Base-by-base conservation (phyloP, 2,329 filamentous ascomycete species). In the Fusarium sp. region DNA sequence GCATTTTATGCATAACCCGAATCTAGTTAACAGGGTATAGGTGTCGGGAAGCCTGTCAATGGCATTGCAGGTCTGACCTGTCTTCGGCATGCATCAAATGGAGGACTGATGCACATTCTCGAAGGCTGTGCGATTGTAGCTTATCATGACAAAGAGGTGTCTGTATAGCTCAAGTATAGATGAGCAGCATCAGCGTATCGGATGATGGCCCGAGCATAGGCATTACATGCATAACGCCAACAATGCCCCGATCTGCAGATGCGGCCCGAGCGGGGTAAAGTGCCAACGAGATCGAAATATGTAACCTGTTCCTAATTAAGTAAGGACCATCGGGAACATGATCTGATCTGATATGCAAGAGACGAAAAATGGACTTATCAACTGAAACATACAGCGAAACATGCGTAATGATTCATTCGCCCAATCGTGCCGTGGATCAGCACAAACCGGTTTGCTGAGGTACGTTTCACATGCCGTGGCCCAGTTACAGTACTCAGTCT, bases 301-400 rank as follows among this genome's bases (percentile, higher is more conserved):
- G 56, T 4, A 50, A 5, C 18, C 33, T 8, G 5, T 29, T n/a
- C 56, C 20, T 8, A 35, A 59, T 50, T 12, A 2, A 59, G 56
- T 0, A 50, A 59, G 0, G n/a, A 17, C 6, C 14, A 4, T 33
- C 46, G 15, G 17, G 7, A 36, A 0, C 0, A 31, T 38, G 25
- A 55, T 54, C 11, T 55, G 38, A 55, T 55, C 27, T 33, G 11
- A 44, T 25, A 42, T 44, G 38, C 38, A 55, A 17, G 8, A 36
- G 18, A 38, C 20, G 7, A 0, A n/a, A 27, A 46, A 12, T 5
- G 36, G 25, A 39, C 7, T 18, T 42, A 7, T 22, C 5, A 22
- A 11, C 12, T 15, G 52, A 42, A 31, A 54, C n/a, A 46, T 13
- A 39, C 39, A 2, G 20, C 10, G 52, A 42, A 31, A 42, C n/a